Evolutionary conservation across 805 yeast genomes (phyloP).

Genomic region (Suhomyces emberorum): DNA sequence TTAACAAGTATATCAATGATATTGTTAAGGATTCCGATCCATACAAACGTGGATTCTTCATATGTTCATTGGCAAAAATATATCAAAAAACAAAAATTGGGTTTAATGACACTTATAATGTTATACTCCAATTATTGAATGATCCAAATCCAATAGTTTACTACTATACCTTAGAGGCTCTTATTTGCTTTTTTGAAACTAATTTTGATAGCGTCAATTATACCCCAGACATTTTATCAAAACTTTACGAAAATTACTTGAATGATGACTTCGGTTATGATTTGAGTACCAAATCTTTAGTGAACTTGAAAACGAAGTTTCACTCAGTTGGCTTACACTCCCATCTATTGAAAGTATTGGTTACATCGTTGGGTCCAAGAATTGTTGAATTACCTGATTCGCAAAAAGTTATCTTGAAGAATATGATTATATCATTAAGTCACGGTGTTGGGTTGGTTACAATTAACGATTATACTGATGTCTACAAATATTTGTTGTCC

Average conservation of each 20-base stretch:
- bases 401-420: slow-evolving; percentile 21
- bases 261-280: slow-evolving; percentile 37
- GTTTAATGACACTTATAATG: slow-evolving; percentile 46
- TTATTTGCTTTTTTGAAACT: slow-evolving; percentile 53
- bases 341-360: slow-evolving; percentile 24
- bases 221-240: slow-evolving; percentile 38
- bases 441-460: slow-evolving; percentile 31
- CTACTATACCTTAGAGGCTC: slow-evolving; percentile 63
- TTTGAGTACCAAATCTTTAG: slow-evolving; percentile 28
- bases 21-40: slow-evolving; percentile 69
- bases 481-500: slow-evolving; percentile 21
- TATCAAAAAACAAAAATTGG: slow-evolving; percentile 26
- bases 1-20: slow-evolving; percentile 44
- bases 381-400: slow-evolving; percentile 20
- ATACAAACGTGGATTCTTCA: slow-evolving; percentile 46
- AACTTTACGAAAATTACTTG: slow-evolving; percentile 29
- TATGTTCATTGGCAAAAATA: slow-evolving; percentile 29
- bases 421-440: slow-evolving; percentile 26
- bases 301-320: slow-evolving; percentile 35
- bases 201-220: slow-evolving; percentile 45
- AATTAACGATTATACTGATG: slow-evolving; percentile 23
- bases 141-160: slow-evolving; percentile 90
- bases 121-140: slow-evolving; percentile 53
- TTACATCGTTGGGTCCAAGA: slow-evolving; percentile 40
- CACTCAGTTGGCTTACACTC: slow-evolving; percentile 23